Percentiles rank a stretch among this genome's conserved stretches.
Evolutionary conservation across 345 rosid genomes (phyloP).

Genomic region (Gossypioides kirkii): DNA sequence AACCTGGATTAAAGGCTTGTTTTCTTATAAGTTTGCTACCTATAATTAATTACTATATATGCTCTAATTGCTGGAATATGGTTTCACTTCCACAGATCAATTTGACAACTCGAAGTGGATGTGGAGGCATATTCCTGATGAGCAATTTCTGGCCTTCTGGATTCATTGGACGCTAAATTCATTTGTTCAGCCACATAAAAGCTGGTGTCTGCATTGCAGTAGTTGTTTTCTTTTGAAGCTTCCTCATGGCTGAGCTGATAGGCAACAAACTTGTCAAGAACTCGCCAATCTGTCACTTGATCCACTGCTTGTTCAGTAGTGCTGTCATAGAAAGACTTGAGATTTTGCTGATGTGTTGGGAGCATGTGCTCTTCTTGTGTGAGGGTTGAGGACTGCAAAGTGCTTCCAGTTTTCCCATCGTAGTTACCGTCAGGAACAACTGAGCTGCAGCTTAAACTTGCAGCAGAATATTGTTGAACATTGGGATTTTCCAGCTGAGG

Average conservation of each 20-base stretch:
- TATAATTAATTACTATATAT: conserved; percentile 25
- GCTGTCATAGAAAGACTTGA: conserved; percentile 43
- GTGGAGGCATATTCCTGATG: conserved; percentile 58
- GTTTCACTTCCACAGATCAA: conserved; percentile 85
- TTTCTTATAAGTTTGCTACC: conserved; percentile 38
- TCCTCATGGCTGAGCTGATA: conserved; percentile 91
- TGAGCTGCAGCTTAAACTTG: conserved; percentile 42
- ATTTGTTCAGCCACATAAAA: conserved; percentile 45
- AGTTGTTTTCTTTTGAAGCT: conserved; percentile 34
- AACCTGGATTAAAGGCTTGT: conserved; percentile 27
- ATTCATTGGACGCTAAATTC: conserved; percentile 32
- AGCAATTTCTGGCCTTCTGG: conserved; percentile 43
- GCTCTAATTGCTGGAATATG: conserved; percentile 19
- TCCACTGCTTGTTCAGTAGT: conserved; percentile 52
- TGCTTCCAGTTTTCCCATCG: conserved; percentile 37
- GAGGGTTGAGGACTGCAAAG: conserved; percentile 55
- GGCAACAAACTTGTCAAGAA: conserved; percentile 92
- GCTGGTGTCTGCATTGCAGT: conserved; percentile 24
- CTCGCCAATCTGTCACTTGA: conserved; percentile 92
- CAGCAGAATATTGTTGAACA: conserved; percentile 41
- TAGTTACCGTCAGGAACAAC: conserved; percentile 34
- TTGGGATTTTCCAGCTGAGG: conserved; percentile 84
- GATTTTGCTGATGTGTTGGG: conserved; percentile 40
- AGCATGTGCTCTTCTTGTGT: conserved; percentile 51
- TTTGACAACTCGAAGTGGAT: conserved; percentile 65